Evolutionary conservation across 164 flowering plant species (phyloP).

Genomic region (Chloranthus sessilifolius): DNA sequence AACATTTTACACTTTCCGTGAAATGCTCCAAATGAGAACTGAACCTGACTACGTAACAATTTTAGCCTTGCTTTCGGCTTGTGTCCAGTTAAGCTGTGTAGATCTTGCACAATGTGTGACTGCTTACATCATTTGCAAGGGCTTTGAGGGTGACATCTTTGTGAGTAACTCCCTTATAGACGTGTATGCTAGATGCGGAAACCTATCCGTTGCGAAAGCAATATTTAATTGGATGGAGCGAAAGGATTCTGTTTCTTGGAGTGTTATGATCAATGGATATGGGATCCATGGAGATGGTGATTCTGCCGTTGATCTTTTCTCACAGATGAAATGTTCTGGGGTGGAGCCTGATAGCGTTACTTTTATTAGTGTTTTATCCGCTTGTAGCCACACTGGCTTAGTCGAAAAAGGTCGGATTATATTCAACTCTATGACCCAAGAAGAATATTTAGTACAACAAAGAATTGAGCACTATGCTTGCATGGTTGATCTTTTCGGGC

Average conservation of each 20-base stretch:
- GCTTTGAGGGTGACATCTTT: slow-evolving; percentile 31
- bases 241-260: slow-evolving; percentile 48
- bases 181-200: slow-evolving; percentile 53
- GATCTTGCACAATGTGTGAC: slow-evolving; percentile 23
- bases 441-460: slow-evolving; percentile 28
- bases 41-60: slow-evolving; percentile 44
- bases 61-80: slow-evolving; percentile 37
- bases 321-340: slow-evolving; percentile 33
- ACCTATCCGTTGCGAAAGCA: slow-evolving; percentile 28
- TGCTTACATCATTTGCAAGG: slow-evolving; percentile 31
- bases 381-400: slow-evolving; percentile 58
- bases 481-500: slow-evolving; percentile 54
- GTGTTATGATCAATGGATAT: slow-evolving; percentile 45
- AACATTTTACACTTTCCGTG: slow-evolving; percentile 29
- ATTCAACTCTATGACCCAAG: slow-evolving; percentile 36
- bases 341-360: slow-evolving; percentile 35
- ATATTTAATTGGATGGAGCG: slow-evolving; percentile 32
- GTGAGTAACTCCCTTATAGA: slow-evolving; percentile 49
- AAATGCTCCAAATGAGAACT: slow-evolving; percentile 25
- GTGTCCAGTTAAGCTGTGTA: slow-evolving; percentile 28
- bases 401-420: slow-evolving; percentile 36
- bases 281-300: slow-evolving; percentile 44
- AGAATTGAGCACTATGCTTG: slow-evolving; percentile 52
- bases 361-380: slow-evolving; percentile 38
- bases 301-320: slow-evolving; percentile 37